phyloP scores from a whole-genome alignment of 1,284 basidiomycete genomes.

The Leccinum angustisporum region DNA sequence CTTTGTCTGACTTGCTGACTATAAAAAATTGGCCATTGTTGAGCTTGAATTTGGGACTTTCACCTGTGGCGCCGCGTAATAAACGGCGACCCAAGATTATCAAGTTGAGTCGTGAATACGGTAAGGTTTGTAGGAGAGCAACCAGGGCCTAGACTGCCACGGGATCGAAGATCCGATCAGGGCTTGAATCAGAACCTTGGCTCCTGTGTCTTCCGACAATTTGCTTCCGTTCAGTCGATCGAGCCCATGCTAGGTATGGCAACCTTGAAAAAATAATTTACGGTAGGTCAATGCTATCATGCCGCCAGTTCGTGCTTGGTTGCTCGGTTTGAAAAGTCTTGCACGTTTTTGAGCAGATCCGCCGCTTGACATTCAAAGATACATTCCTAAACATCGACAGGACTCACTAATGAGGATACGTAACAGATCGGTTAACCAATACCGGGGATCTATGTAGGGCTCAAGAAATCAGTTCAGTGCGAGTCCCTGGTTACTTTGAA shows the following conservation, averaged over 20 bases:
- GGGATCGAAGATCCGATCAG: slow-evolving; percentile 1
- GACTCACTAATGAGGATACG: slow-evolving; percentile 14
- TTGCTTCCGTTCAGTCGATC: slow-evolving; percentile 14
- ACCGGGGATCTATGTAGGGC: slow-evolving; percentile 10
- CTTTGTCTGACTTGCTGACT: slow-evolving; percentile 31
- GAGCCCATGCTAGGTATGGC: not conserved
- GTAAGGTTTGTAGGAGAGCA: slow-evolving; percentile 3
- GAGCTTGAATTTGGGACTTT: slow-evolving; percentile 23
- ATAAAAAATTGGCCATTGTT: slow-evolving; percentile 29
- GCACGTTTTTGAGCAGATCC: slow-evolving; percentile 1
- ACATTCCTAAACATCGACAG: not conserved
- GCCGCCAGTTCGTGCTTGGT: not conserved
- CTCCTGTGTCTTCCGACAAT: not conserved
- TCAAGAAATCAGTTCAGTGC: slow-evolving; percentile 8
- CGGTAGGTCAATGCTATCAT: not conserved
- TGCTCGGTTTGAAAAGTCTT: not conserved
- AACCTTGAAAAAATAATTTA: not conserved
- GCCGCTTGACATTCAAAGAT: not conserved
- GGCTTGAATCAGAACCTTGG: slow-evolving; percentile 2
- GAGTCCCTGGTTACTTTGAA: slow-evolving; percentile 29
- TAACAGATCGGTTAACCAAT: slow-evolving; percentile 15
- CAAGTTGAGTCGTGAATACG: not conserved
- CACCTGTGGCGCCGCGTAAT: slow-evolving; percentile 18
- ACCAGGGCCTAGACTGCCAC: slow-evolving; percentile 6
- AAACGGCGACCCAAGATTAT: not conserved